Percentiles rank a stretch among this genome's conserved stretches.
phyloP scores from a whole-genome alignment of 2,329 filamentous ascomycete genomes.

The Arthrobotrys musiformis region DNA sequence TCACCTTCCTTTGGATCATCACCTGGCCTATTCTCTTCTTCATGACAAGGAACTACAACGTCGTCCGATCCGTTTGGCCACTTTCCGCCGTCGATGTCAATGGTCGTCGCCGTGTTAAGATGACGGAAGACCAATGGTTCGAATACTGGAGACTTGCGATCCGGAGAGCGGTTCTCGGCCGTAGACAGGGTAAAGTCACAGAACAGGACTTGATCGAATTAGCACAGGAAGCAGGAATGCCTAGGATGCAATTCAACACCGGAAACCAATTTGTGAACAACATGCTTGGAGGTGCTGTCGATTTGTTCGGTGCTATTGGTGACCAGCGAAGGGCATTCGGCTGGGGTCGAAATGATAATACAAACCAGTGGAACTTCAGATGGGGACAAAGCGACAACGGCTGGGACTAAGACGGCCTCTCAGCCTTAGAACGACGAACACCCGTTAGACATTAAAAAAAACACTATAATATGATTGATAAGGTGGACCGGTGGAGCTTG shows the following conservation, averaged over 20 bases:
- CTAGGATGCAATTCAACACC: slow-evolving; percentile 59
- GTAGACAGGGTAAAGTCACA: slow-evolving; percentile 69
- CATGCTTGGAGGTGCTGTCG: slow-evolving; percentile 32
- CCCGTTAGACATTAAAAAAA: background rate
- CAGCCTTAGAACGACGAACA: background rate
- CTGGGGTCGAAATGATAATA: slow-evolving; percentile 23
- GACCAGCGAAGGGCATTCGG: slow-evolving; percentile 41
- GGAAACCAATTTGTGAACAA: slow-evolving; percentile 36
- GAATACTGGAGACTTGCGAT: slow-evolving; percentile 73
- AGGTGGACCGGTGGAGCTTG: slow-evolving; percentile 26
- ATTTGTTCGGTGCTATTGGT: slow-evolving; percentile 35
- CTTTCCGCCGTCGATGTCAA: slow-evolving; percentile 41
- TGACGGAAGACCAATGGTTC: slow-evolving; percentile 70
- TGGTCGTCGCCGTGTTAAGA: slow-evolving; percentile 56
- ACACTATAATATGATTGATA: slow-evolving; percentile 2
- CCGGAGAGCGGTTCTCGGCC: slow-evolving; percentile 70
- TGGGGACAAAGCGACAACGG: slow-evolving; percentile 32
- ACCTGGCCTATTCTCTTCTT: slow-evolving; percentile 77
- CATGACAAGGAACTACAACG: slow-evolving; percentile 74
- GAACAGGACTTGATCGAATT: slow-evolving; percentile 68
- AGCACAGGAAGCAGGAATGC: slow-evolving; percentile 63
- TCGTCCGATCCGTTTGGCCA: slow-evolving; percentile 71
- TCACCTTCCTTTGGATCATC: slow-evolving; percentile 76
- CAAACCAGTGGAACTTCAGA: slow-evolving; percentile 37
- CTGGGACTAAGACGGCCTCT: slow-evolving; percentile 27